Base-by-base conservation (phyloP, 2,329 filamentous ascomycete genomes). In the Calonectria montana region DNA sequence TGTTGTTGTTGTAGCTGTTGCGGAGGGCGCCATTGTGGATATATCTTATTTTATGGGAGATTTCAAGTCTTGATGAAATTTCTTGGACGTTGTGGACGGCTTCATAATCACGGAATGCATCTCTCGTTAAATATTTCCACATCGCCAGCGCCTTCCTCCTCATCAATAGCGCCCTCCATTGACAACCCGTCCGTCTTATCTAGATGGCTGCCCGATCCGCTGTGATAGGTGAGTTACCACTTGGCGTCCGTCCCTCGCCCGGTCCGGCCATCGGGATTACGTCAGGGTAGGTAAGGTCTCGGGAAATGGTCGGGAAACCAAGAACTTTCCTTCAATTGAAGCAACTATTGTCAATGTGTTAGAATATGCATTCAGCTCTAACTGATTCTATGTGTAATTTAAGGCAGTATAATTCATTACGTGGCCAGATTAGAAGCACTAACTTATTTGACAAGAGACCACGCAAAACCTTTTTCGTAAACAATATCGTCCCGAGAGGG, bases 11-110 rank as follows among this genome's bases (percentile, higher is more conserved):
- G n/a, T n/a, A n/a, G n/a, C n/a, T n/a, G n/a, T 69, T 9, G 67
- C 57, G 13, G 74, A 67, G 39, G 71, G 67, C 15, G 74, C 31
- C 74, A 74, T 74, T 1, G n/a, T 65, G 10, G 25, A 31, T 35
- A n/a, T 15, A 23, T 45, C n/a, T 23, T n/a, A 10, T 37, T n/a
- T 9, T 37, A 12, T 57, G 6, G 12, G 31, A n/a, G n/a, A 57
- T 35, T 23, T 31, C 31, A 8, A 31, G 9, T 39, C 21, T 23
- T 12, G 25, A 12, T 57, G 37, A 4, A 13, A 57, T 37, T 37
- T 23, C 12, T 57, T 37, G 31, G 53, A 23, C 37, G 15, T 13
- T 23, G 5, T 39, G 31, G 4, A 6, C 25, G n/a, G 4, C 31
- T 2, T 39, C 15, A 4, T n/a, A n/a, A n/a, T n/a, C 37, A 5